Evolutionary conservation across 179 eudicot genomes (phyloP).

Genomic region (Spinacia oleracea): DNA sequence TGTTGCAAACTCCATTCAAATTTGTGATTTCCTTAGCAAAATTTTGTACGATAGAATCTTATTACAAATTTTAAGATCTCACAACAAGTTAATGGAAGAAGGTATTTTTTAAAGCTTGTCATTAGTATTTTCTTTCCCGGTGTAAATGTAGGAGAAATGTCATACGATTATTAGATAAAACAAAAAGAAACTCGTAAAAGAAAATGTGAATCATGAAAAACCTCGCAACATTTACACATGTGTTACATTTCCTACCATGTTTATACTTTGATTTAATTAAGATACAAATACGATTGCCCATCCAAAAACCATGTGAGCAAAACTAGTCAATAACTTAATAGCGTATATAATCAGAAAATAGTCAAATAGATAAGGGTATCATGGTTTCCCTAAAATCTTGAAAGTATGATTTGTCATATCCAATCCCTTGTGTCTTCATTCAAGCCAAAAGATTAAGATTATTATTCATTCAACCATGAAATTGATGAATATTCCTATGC

Average conservation of each 20-base stretch:
- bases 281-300: too few relatives aligned
- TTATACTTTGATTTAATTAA: too few relatives aligned
- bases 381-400: not conserved
- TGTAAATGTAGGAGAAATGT: too few relatives aligned
- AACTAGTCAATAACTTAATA: not conserved
- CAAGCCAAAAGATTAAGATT: not conserved
- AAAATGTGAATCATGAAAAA: not conserved
- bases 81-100: too few relatives aligned
- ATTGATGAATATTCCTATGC: constrained; percentile 4
- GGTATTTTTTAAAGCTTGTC: too few relatives aligned
- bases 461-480: not conserved
- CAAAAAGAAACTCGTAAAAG: not conserved
- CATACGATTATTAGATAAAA: not conserved
- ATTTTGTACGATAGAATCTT: too few relatives aligned
- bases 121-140: too few relatives aligned
- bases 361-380: not conserved
- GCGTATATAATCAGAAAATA: not conserved
- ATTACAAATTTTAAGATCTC: too few relatives aligned
- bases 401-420: not conserved
- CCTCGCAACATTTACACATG: not conserved
- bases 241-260: too few relatives aligned
- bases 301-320: not conserved
- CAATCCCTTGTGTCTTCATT: not conserved
- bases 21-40: not conserved
- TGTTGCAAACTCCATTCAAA: too few relatives aligned